These are phyloP conservation scores for Lepiota brunneoincarnata DNA, from an alignment of 768 basidiomycete species.

Conservation along the genomic window DNA sequence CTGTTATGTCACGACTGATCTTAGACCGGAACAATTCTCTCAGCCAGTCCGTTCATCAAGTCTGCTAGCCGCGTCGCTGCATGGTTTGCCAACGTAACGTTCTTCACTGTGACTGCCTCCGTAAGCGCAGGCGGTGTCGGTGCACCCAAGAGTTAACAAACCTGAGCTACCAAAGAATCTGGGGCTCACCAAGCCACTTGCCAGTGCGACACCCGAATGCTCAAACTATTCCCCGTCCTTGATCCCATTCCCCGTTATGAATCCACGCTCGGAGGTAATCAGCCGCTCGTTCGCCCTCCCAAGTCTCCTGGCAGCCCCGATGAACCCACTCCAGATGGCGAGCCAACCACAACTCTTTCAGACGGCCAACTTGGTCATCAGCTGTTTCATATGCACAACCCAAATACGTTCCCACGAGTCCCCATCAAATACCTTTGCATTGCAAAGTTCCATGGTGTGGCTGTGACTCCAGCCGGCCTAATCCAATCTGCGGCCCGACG, in stretches of 20 bases:
- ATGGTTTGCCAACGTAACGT: conserved; percentile 53
- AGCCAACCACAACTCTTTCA: background rate
- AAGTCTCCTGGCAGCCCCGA: conserved; percentile 58
- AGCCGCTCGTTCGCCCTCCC: conserved; percentile 62
- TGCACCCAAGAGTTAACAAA: conserved; percentile 36
- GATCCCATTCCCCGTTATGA: conserved; percentile 76
- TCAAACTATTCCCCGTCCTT: conserved; percentile 84
- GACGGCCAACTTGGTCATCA: background rate
- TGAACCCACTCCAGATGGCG: conserved; percentile 26
- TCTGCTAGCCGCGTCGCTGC: conserved; percentile 57
- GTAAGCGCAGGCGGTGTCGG: conserved; percentile 81
- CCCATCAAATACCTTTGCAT: conserved; percentile 4
- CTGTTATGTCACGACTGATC: too few species aligned
- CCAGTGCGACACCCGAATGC: conserved; percentile 84
- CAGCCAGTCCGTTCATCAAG: conserved; percentile 53
- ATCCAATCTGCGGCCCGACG: conserved; percentile 30
- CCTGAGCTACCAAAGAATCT: background rate
- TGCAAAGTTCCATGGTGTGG: conserved; percentile 16
- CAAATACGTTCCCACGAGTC: conserved; percentile 5
- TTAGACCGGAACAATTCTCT: conserved; percentile 26
- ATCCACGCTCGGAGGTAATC: conserved; percentile 72
- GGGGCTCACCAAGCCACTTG: conserved; percentile 68
- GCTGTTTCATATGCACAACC: conserved; percentile 12
- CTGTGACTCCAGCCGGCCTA: conserved; percentile 27
- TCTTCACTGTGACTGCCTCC: conserved; percentile 68